Evolutionary conservation across 1,284 basidiomycete species (phyloP), one percentile per base, ranked within the genome.

Genomic region (Malassezia vespertilionis): DNA sequence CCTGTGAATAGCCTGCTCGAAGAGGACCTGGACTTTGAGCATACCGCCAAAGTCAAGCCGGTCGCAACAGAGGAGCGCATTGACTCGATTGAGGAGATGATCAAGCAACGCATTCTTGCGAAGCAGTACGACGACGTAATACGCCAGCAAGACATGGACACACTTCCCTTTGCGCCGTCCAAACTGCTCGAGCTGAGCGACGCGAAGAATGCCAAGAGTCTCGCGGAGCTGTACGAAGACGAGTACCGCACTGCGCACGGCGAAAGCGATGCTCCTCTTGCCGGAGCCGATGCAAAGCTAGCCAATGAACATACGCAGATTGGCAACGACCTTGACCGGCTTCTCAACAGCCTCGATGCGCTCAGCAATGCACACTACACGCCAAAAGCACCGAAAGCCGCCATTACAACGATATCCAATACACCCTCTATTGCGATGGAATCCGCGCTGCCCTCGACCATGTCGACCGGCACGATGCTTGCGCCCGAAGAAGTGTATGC

Each of bases 211-310:
- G 42, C 50, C 44, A 84, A 89, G 71, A 89, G 85, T 0, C 78
- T 99, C 27, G 89, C 89, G 6, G 86, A 97, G 73, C 86, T 96
- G 50, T 97, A 97, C 73, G 93, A 95, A 71, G 83, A 86, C 55
- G 89, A 93, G 56, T 97, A 84, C 72, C 76, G 82, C 39, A 79
- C 80, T 2, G 77, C 79, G 73, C n/a, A 79, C 74, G 44, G 80
- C 44, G 35, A 23, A n/a, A 48, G 22, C 21, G 72, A 65, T 1
- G 71, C 75, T 1, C 69, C 74, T 9, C 41, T 41, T 12, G 83
- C 89, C 57, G 84, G 88, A 59, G 77, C 86, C 1, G 90, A 97
- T 60, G 86, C 82, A 20, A 90, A 87, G 72, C 76, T 97, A 22
- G 76, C 78, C 61, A 83, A 86, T 67, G 86, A 93, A 71, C 91